phyloP scores from a whole-genome alignment of 2,329 filamentous ascomycete species.

The Xylariaceae sp. region DNA sequence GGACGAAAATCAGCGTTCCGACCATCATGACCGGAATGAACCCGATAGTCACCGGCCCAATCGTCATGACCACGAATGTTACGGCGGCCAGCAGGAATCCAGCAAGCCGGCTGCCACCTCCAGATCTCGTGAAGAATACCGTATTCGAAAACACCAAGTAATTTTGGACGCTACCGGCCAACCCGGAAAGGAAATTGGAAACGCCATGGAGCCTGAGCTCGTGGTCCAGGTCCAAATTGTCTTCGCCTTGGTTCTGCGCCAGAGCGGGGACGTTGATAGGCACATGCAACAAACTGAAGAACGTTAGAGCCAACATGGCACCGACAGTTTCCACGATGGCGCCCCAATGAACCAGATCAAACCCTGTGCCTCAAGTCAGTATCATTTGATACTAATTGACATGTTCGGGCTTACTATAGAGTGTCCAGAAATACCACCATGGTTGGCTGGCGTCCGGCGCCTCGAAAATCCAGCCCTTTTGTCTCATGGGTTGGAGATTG shows the following conservation, averaged over 20 bases:
- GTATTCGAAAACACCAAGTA: conserved; percentile 98
- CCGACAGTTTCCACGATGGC: conserved; percentile 82
- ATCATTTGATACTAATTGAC: background rate
- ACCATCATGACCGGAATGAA: conserved; percentile 98
- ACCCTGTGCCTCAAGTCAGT: conserved; percentile 52
- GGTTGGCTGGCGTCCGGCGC: conserved; percentile 79
- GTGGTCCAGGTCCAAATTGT: conserved; percentile 84
- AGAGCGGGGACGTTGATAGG: conserved; percentile 96
- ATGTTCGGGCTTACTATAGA: conserved; percentile 66
- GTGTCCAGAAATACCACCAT: conserved; percentile 96
- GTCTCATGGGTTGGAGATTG: conserved; percentile 62
- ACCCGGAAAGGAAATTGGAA: conserved; percentile 86
- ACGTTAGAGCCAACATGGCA: conserved; percentile 93
- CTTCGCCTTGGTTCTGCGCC: conserved; percentile 84
- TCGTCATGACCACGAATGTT: conserved; percentile 76
- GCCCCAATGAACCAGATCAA: conserved; percentile 74
- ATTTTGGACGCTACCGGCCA: conserved; percentile 85
- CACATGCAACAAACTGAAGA: conserved; percentile 95
- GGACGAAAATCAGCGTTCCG: conserved; percentile 86
- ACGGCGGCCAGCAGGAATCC: conserved; percentile 77
- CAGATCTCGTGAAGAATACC: conserved; percentile 91
- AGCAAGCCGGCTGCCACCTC: conserved; percentile 80
- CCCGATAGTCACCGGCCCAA: conserved; percentile 83
- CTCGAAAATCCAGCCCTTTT: conserved; percentile 85
- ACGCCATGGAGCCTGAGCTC: conserved; percentile 90